Percentiles rank a stretch among this genome's conserved stretches.
phyloP scores from a whole-genome alignment of 2,329 filamentous ascomycete genomes.

The Pyrenochaeta sp. region DNA sequence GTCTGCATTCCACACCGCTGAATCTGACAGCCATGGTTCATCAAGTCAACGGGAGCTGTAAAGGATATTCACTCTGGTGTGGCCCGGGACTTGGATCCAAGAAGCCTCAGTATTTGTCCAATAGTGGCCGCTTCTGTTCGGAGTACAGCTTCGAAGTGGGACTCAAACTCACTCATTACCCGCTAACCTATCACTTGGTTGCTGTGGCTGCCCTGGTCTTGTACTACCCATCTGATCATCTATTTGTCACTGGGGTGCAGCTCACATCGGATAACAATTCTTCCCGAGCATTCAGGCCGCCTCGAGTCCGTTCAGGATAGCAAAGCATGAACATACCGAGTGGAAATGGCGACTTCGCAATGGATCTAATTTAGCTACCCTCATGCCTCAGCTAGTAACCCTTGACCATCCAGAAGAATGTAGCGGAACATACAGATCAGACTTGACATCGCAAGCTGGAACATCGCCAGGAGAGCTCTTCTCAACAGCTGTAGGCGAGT shows the following conservation, averaged over 20 bases:
- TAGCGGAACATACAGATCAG: neutral
- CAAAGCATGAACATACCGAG: slow-evolving; percentile 21
- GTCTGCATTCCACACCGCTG: slow-evolving; percentile 11
- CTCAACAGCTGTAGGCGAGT: slow-evolving; percentile 1
- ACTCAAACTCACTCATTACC: slow-evolving; percentile 14
- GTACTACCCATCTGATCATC: slow-evolving; percentile 14
- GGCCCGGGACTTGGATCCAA: neutral
- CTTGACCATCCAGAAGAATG: neutral
- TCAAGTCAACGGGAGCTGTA: neutral
- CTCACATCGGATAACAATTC: slow-evolving; percentile 10
- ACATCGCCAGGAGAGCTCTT: neutral
- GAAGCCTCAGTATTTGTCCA: neutral
- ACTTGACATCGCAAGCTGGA: neutral
- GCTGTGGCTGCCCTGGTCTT: slow-evolving; percentile 25
- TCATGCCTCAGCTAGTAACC: slow-evolving; percentile 20
- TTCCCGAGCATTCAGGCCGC: slow-evolving; percentile 10
- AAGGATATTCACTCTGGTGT: neutral
- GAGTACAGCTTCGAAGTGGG: neutral
- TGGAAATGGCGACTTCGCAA: slow-evolving; percentile 12
- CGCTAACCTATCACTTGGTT: slow-evolving; percentile 10
- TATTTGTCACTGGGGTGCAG: slow-evolving; percentile 35
- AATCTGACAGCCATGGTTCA: slow-evolving; percentile 31
- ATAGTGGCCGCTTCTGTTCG: neutral
- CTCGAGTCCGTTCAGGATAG: slow-evolving; percentile 10
- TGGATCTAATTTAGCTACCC: slow-evolving; percentile 30